Evolutionary conservation across 129 eudicot genomes (phyloP).

Genomic region (Silybum marianum): DNA sequence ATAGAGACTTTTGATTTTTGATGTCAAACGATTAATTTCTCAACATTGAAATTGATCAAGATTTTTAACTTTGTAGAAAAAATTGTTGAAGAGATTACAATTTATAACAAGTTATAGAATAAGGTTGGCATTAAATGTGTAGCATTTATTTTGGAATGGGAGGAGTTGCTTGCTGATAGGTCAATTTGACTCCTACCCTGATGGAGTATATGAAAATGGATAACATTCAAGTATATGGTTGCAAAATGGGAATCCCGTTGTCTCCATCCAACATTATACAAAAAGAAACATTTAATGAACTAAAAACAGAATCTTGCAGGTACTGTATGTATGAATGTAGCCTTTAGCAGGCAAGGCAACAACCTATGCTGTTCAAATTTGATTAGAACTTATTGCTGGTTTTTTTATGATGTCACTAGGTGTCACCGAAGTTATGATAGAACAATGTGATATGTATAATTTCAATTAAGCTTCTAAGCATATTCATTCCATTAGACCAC

Average conservation of each 20-base stretch:
- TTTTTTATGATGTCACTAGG: not conserved
- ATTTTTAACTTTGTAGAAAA: not conserved
- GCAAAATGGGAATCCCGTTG: not conserved
- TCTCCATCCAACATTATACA: not conserved
- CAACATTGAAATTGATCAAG: not conserved
- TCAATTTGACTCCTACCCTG: not conserved
- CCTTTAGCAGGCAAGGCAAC: too few relatives aligned
- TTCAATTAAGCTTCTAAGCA: not conserved
- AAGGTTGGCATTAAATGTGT: not conserved
- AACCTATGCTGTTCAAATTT: too few relatives aligned
- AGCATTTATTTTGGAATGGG: not conserved
- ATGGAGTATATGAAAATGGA: not conserved
- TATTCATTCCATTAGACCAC: not conserved
- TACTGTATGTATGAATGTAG: too few relatives aligned
- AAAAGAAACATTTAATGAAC: not conserved
- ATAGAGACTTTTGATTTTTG: not conserved
- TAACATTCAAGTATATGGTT: not conserved
- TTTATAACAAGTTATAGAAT: not conserved
- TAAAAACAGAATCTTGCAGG: not conserved
- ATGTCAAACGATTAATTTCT: not conserved
- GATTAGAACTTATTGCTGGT: not conserved
- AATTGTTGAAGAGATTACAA: not conserved
- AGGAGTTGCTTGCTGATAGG: not conserved
- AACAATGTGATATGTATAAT: not conserved
- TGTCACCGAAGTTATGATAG: not conserved